Percentiles rank a stretch among this genome's conserved stretches.
phyloP scores from a whole-genome alignment of 2,329 filamentous ascomycete genomes.

The Karstenula rhodostoma region DNA sequence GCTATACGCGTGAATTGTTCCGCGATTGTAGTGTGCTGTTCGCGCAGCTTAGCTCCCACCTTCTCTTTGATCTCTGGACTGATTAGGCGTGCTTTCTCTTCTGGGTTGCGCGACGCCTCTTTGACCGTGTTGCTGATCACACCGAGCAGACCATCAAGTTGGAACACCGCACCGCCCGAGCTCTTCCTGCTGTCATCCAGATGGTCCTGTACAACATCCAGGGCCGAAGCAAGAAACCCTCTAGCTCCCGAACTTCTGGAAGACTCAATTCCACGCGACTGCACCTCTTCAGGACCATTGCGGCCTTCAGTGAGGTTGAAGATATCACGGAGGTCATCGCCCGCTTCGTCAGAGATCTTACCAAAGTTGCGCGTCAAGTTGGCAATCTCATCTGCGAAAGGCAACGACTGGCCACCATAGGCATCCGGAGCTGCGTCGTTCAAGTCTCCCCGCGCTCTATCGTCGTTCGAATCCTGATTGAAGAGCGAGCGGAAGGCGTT shows the following conservation, averaged over 20 bases:
- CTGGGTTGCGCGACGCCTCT: constrained; percentile 37
- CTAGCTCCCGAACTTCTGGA: constrained; percentile 23
- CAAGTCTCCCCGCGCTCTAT: constrained; percentile 23
- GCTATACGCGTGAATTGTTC: constrained; percentile 42
- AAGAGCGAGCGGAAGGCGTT: constrained; percentile 41
- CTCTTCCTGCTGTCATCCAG: constrained; percentile 26
- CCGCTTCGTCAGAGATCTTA: constrained; percentile 38
- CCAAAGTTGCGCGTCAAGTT: constrained; percentile 40
- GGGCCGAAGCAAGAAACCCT: constrained; percentile 36
- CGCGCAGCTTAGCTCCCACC: constrained; percentile 36
- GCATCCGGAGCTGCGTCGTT: constrained; percentile 39
- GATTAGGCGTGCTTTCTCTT: constrained; percentile 40
- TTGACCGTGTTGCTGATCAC: constrained; percentile 39
- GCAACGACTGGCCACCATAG: constrained; percentile 39
- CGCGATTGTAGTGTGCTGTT: constrained; percentile 37
- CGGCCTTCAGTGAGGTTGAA: constrained; percentile 36
- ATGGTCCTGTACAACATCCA: constrained; percentile 37
- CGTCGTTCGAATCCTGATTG: constrained; percentile 32
- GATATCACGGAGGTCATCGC: constrained; percentile 38
- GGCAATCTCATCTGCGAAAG: constrained; percentile 40
- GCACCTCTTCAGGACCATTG: constrained; percentile 21
- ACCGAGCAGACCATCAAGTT: constrained; percentile 38
- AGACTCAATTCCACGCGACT: constrained; percentile 21
- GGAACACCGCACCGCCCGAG: constrained; percentile 25
- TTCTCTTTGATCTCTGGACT: constrained; percentile 42